Base-by-base conservation (phyloP, 345 rosid species). In the Salix viminalis region DNA sequence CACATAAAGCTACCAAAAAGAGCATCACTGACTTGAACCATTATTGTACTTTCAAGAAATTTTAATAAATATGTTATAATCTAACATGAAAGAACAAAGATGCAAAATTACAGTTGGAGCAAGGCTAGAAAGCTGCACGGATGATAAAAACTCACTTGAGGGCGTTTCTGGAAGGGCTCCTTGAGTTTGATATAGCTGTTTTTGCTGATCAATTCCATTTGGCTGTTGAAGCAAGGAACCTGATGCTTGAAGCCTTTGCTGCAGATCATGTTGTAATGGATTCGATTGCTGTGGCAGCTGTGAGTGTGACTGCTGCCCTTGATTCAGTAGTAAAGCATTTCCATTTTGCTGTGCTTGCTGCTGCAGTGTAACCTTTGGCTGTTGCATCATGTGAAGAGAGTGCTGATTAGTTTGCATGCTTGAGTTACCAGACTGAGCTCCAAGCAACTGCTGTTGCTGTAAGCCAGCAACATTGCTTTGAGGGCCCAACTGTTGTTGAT, bases 371-470 rank as follows among this genome's bases (percentile, higher is more conserved):
- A 75, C 86, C 84, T 93, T 90, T 67, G 94, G 77, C 82, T 90
- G 97, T 75, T 92, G 87, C 79, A 90, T 79, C 88, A 91, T 86
- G 75, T 90, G 92, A 44, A 83, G 87, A 48, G 91, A 72, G 65
- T 90, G 98, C 87, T 92, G 94, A 84, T 88, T 91, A 85, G 79
- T 75, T 80, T 90, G 98, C 89, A 95, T 86, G 85, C 85, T 83
- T 58, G 93, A 81, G 85, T 88, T 93, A 61, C 93, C 91, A 69
- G 89, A 72, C 83, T 93, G 98, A 60, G 88, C 75, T 79, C 90
- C 91, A 79, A 91, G 91, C 83, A 91, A 66, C 77, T 89, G 97
- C 5, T 84, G 92, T 79, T 90, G 90, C 73, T 88, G 97, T 86
- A 92, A 67, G 69, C 93, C 91, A 54, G 91, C 56, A 77, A 91